phyloP scores from a whole-genome alignment of 345 rosid species.

The Hirschfeldia incana region DNA sequence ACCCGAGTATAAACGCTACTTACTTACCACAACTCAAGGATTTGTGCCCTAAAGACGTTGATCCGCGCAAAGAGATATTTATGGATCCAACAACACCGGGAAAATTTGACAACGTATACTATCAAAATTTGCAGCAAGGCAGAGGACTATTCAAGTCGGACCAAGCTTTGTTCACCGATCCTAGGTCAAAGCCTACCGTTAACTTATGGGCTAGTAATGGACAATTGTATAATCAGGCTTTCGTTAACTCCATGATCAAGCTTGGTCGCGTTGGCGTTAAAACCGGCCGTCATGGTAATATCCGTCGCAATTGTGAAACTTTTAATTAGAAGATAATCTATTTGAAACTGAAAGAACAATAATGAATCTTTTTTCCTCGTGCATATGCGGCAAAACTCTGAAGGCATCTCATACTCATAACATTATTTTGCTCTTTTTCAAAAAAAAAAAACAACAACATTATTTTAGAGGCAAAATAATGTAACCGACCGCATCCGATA shows the following conservation, averaged over 20 bases:
- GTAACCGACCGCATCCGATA: neutral
- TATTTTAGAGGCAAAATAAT: too few relatives aligned
- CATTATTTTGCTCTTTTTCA: too few relatives aligned
- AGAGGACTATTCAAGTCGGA: constrained; percentile 75
- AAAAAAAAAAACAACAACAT: too few relatives aligned
- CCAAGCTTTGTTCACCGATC: constrained; percentile 59
- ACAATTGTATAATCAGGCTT: constrained; percentile 50
- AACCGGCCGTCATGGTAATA: constrained; percentile 53
- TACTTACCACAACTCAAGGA: neutral
- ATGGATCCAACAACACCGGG: constrained; percentile 71
- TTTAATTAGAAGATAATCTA: constrained; percentile 35
- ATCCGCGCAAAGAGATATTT: constrained; percentile 51
- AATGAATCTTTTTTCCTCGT: neutral
- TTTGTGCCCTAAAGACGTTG: constrained; percentile 58
- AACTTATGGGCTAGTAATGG: constrained; percentile 53
- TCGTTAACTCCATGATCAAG: constrained; percentile 57
- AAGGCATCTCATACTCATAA: too few relatives aligned
- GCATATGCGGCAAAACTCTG: neutral
- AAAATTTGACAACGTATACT: constrained; percentile 61
- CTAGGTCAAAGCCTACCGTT: constrained; percentile 55
- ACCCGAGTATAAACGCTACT: neutral
- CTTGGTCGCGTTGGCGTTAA: constrained; percentile 69
- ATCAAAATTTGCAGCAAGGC: constrained; percentile 62
- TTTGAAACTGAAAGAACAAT: neutral
- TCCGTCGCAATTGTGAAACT: constrained; percentile 56